phyloP scores from a whole-genome alignment of 306 rosid genomes.

The Rosa persica region DNA sequence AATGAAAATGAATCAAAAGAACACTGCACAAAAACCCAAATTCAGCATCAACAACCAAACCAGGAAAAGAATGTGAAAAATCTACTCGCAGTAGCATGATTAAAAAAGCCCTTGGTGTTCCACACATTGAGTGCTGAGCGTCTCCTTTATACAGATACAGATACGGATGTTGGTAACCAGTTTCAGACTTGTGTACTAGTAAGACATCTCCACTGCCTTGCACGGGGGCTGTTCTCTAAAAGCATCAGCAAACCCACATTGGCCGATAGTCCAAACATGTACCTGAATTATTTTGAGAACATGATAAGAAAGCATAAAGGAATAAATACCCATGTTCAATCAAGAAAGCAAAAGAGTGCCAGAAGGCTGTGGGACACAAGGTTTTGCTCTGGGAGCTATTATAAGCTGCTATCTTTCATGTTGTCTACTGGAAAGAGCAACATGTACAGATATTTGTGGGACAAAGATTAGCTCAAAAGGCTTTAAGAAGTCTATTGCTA shows the following conservation, averaged over 20 bases:
- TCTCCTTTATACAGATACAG: slow-evolving; percentile 22
- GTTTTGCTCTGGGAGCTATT: not conserved
- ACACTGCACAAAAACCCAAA: slow-evolving; percentile 49
- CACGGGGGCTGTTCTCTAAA: slow-evolving; percentile 56
- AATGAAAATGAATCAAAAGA: slow-evolving; percentile 39
- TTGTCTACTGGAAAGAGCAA: not conserved
- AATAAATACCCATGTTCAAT: not conserved
- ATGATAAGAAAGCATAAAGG: slow-evolving; percentile 9
- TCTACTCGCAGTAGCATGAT: slow-evolving; percentile 26
- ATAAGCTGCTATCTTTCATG: not conserved
- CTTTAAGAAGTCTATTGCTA: not conserved
- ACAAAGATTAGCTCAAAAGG: not conserved
- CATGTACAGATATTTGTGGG: not conserved
- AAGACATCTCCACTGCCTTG: slow-evolving; percentile 75
- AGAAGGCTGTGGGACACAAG: not conserved
- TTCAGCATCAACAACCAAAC: slow-evolving; percentile 44
- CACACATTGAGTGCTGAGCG: slow-evolving; percentile 24
- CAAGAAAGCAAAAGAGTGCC: not conserved
- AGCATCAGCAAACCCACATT: slow-evolving; percentile 75
- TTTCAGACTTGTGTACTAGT: slow-evolving; percentile 65
- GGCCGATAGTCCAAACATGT: slow-evolving; percentile 58
- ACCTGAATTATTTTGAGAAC: slow-evolving; percentile 51
- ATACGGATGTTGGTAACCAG: slow-evolving; percentile 29
- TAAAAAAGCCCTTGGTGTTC: slow-evolving; percentile 30
- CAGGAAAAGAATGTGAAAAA: slow-evolving; percentile 18